Conservation (phyloP, 495 filamentous ascomycete species). For the Aspergillus nanangensis region DNA sequence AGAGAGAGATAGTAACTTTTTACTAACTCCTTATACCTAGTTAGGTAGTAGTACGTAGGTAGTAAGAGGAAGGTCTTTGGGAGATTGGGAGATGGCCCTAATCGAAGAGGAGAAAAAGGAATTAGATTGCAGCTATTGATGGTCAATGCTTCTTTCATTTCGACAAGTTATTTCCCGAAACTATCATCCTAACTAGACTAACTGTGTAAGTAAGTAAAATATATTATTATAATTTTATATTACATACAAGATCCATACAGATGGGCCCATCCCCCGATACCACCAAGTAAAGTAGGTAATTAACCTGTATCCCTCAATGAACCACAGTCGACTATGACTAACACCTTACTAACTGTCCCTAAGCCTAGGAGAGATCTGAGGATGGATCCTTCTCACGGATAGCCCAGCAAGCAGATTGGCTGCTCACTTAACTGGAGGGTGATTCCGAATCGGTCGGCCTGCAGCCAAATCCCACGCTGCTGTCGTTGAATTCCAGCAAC, state of each 20-base stretch:
- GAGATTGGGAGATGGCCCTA: too few relatives aligned
- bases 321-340: background rate
- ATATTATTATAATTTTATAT: too few relatives aligned
- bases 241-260: too few relatives aligned
- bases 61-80: too few relatives aligned
- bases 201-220: too few relatives aligned
- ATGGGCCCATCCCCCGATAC: too few relatives aligned
- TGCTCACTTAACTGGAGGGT: background rate
- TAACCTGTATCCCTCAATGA: too few relatives aligned
- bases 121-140: background rate
- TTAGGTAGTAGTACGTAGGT: too few relatives aligned
- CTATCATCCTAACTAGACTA: too few relatives aligned
- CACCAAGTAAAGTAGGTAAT: too few relatives aligned
- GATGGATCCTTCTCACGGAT: background rate
- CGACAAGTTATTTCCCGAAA: background rate
- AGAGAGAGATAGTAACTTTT: too few relatives aligned
- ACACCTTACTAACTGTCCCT: background rate
- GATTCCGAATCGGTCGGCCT: constrained; percentile 11
- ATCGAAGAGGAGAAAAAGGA: background rate
- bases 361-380: background rate
- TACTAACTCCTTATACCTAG: too few relatives aligned
- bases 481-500: constrained; percentile 8
- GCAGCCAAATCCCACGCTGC: constrained; percentile 8
- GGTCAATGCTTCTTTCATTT: constrained; percentile 1
- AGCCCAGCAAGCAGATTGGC: background rate